phyloP scores from a whole-genome alignment of 2,329 filamentous ascomycete species.

The Aspergillus transmontanensis region DNA sequence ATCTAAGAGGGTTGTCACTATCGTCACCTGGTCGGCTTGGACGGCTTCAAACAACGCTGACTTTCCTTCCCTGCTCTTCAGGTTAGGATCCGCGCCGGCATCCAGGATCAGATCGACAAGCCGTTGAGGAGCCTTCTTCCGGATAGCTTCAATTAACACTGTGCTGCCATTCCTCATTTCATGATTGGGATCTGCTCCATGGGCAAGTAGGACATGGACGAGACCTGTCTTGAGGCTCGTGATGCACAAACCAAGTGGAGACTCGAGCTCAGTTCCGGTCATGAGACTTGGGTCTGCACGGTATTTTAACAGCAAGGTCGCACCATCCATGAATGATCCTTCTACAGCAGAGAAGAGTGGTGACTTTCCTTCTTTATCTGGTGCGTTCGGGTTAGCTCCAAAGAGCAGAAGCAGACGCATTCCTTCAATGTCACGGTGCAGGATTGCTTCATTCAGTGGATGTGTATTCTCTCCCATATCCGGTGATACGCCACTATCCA shows the following conservation, averaged over 20 bases:
- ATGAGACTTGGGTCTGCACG: constrained; percentile 61
- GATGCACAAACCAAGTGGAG: constrained; percentile 57
- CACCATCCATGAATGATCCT: constrained; percentile 58
- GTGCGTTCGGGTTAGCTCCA: constrained; percentile 58
- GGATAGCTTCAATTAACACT: constrained; percentile 62
- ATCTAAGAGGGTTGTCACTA: constrained; percentile 58
- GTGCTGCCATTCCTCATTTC: constrained; percentile 61
- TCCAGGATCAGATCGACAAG: constrained; percentile 63
- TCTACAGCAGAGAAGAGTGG: constrained; percentile 57
- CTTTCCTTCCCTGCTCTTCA: constrained; percentile 63
- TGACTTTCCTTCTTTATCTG: constrained; percentile 53
- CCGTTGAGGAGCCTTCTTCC: constrained; percentile 57
- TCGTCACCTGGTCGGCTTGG: constrained; percentile 56
- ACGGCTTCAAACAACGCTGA: constrained; percentile 67
- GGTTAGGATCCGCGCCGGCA: constrained; percentile 61
- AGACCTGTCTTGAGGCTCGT: constrained; percentile 58
- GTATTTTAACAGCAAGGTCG: constrained; percentile 65
- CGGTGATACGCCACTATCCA: constrained; percentile 60
- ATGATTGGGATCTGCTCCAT: constrained; percentile 61
- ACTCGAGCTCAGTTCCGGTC: constrained; percentile 55
- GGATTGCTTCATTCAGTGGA: constrained; percentile 57
- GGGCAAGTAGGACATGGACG: constrained; percentile 61
- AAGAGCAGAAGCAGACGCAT: constrained; percentile 60
- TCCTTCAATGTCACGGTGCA: constrained; percentile 55
- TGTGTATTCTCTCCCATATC: constrained; percentile 51